A percentile compares a stretch with the other conserved stretches of the same genome.
phyloP scores from a whole-genome alignment of 2,329 filamentous ascomycete species.

The Alternaria metachromatica region DNA sequence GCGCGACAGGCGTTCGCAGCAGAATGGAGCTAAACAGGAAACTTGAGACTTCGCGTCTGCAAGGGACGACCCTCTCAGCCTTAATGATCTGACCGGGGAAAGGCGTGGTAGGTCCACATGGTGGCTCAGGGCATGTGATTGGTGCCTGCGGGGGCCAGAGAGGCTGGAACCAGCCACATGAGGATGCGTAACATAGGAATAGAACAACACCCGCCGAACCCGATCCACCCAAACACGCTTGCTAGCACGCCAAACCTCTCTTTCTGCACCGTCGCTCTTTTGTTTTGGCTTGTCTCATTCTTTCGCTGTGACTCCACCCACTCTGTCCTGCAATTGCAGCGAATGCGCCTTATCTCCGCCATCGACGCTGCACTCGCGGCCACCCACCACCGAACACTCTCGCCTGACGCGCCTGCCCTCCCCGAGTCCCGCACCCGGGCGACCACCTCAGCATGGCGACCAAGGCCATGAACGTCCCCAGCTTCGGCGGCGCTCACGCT shows the following conservation, averaged over 20 bases:
- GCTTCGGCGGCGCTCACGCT: slow-evolving; percentile 71
- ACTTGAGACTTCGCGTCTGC: slow-evolving; percentile 15
- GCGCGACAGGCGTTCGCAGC: slow-evolving; percentile 20
- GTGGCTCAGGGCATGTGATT: slow-evolving; percentile 5
- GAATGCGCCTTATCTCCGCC: slow-evolving; percentile 25
- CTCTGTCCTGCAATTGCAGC: slow-evolving; percentile 23
- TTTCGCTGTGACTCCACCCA: background rate
- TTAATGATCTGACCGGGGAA: slow-evolving; percentile 11
- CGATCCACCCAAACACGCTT: slow-evolving; percentile 8
- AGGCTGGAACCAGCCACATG: slow-evolving; percentile 33
- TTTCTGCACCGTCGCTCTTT: slow-evolving; percentile 26
- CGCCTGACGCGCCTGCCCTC: slow-evolving; percentile 9
- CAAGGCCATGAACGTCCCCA: slow-evolving; percentile 37
- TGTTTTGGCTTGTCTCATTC: slow-evolving; percentile 11
- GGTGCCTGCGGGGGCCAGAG: slow-evolving; percentile 10
- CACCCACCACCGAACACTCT: background rate
- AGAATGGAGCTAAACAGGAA: slow-evolving; percentile 14
- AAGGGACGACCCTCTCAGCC: slow-evolving; percentile 14
- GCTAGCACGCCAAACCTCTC: slow-evolving; percentile 10
- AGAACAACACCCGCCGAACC: slow-evolving; percentile 10
- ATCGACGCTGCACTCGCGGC: slow-evolving; percentile 25
- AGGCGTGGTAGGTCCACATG: slow-evolving; percentile 5
- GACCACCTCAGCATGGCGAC: slow-evolving; percentile 42
- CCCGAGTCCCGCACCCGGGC: background rate
- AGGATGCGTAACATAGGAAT: slow-evolving; percentile 17